Base-by-base conservation (phyloP, 106 monocot genomes). In the Allium sativum region DNA sequence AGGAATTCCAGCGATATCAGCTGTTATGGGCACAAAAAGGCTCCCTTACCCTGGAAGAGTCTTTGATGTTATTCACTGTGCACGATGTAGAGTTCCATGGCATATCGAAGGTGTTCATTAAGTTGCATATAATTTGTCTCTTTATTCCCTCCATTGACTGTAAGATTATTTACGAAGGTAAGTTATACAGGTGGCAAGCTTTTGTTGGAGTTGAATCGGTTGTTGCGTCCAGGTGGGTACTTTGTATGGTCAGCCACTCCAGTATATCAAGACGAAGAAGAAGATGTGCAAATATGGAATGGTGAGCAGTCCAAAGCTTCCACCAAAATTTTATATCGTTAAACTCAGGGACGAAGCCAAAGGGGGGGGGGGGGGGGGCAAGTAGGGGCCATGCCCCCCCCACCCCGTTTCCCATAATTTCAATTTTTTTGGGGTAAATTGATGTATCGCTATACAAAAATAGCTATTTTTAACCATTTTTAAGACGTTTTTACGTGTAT, bases 201-300 rank as follows among this genome's bases (percentile, higher is more conserved):
- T 65, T 74, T 94, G 64, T 70, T 94, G 75, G 93, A 94, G 72
- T 64, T 94, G 53, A 89, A 94, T 63, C 77, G 93, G 20, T 65
- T 94, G 78, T 64, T 94, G 52, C 77, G 93, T 4, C 89, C 93
- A 45, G 86, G 89, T 70, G 93, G 93, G 22, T 81, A 86, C 66
- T 94, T 94, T 65, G 74, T 89, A 19, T 94, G 93, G 93, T 94
- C 93, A 68, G 93, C 93, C 21, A 93, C 93, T 66, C 93, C 93
- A 41, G 80, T 93, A 55, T 93, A 93, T 62, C 85, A 80, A 59
- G 74, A 73, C 3, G 44, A 68, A 22, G 68, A 68, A 17, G 88
- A 85, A 72, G 93, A 94, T 74, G 78, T 83, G 52, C 80, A 79
- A 61, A 94, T 94, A 22, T 94, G 93, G 93, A 63, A 81, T 48